A percentile compares a stretch with the other conserved stretches of the same genome.
These are phyloP conservation scores for Fusarium udum DNA, from an alignment of 2,329 filamentous ascomycete genomes.

Conservation along the genomic window DNA sequence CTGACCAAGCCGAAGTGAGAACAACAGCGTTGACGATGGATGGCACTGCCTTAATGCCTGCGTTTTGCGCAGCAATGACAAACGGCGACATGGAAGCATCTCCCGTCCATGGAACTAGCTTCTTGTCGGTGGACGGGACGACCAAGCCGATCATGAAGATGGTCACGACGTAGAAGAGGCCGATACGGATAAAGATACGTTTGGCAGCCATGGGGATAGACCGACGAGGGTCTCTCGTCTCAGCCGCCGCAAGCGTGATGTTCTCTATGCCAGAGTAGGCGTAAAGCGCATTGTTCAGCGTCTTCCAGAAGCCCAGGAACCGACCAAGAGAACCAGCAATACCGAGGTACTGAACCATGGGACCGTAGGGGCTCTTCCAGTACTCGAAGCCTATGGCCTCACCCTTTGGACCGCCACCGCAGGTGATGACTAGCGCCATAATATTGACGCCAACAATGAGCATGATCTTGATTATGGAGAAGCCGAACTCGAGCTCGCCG, in stretches of 20 bases:
- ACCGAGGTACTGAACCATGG: constrained; percentile 4
- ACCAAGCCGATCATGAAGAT: constrained; percentile 10
- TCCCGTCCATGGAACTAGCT: not conserved
- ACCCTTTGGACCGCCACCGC: not conserved
- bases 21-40: constrained; percentile 8
- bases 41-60: not conserved
- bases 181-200: not conserved
- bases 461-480: constrained; percentile 1
- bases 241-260: not conserved
- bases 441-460: constrained; percentile 8
- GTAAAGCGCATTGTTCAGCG: not conserved
- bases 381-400: constrained; percentile 1
- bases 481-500: constrained; percentile 9
- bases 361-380: not conserved
- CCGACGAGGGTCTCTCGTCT: not conserved
- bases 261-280: constrained; percentile 5
- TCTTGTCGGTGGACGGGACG: not conserved
- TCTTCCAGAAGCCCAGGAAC: not conserved
- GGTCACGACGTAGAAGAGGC: constrained; percentile 2
- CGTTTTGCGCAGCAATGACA: not conserved
- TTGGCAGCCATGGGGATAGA: not conserved
- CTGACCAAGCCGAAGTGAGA: constrained; percentile 2
- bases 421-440: not conserved
- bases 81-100: not conserved
- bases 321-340: not conserved